Conservation (phyloP, 495 filamentous ascomycete species). For the Parmelia sp. region DNA sequence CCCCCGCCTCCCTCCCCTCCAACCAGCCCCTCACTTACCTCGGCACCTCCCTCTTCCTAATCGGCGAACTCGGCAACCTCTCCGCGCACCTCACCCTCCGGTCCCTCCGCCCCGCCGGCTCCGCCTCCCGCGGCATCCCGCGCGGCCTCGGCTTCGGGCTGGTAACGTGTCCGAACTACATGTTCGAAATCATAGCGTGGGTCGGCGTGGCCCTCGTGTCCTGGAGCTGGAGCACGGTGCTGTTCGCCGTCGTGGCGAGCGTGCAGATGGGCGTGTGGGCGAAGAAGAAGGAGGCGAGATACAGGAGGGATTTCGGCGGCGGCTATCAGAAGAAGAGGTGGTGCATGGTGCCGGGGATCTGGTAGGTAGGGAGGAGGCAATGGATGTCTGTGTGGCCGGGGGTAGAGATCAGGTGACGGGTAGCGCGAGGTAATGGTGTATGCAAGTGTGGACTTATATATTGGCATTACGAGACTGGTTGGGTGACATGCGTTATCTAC, state of each 20-base stretch:
- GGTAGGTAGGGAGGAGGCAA: slow-evolving; percentile 43
- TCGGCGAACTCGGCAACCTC: slow-evolving; percentile 75
- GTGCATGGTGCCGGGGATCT: slow-evolving; percentile 67
- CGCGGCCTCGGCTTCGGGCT: slow-evolving; percentile 73
- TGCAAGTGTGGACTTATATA: not conserved
- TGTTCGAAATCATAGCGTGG: slow-evolving; percentile 88
- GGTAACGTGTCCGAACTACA: slow-evolving; percentile 96
- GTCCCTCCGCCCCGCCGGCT: slow-evolving; percentile 60
- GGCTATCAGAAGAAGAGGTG: slow-evolving; percentile 85
- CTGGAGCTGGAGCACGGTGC: slow-evolving; percentile 63
- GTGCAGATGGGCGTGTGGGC: slow-evolving; percentile 82
- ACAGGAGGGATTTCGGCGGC: slow-evolving; percentile 81
- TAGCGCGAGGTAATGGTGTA: slow-evolving; percentile 46
- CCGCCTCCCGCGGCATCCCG: slow-evolving; percentile 82
- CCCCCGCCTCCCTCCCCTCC: slow-evolving; percentile 46
- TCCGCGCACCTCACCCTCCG: slow-evolving; percentile 70
- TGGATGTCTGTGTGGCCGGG: slow-evolving; percentile 57
- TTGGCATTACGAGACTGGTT: not conserved
- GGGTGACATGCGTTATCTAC: not conserved
- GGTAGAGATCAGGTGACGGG: slow-evolving; percentile 58
- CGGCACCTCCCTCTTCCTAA: slow-evolving; percentile 61
- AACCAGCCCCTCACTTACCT: slow-evolving; percentile 48
- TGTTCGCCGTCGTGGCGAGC: slow-evolving; percentile 64
- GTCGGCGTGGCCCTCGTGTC: slow-evolving; percentile 66
- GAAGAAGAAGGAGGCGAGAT: slow-evolving; percentile 82